Base-by-base conservation (phyloP, 805 yeast genomes). In the Candida dendrica region DNA sequence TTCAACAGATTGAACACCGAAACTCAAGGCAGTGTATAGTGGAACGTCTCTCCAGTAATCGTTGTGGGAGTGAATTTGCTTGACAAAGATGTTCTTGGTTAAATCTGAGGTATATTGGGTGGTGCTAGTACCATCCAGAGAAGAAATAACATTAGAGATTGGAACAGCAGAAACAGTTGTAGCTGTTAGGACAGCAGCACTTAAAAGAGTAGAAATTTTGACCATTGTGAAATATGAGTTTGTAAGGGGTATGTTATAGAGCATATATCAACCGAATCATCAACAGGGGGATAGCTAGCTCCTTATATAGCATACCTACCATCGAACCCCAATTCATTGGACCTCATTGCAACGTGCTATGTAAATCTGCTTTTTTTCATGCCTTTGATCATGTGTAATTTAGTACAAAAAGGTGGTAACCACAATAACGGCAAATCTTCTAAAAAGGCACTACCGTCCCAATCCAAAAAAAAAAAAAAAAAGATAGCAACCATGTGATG, bases 1-100 rank as follows among this genome's bases (percentile, higher is more conserved):
- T 58, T 82, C 89, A 2, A 81, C 69, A 39, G 84, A 75, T 39
- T 69, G 69, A 22, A 74, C 72, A 6, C 88, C 89, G 34, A 53
- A 49, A 2, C 64, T 58, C 11, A 71, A 55, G 0, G 86, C 88
- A 42, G 79, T 80, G 41, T 70, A 67, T 4, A 82, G 61, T 1
- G 88, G 87, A 11, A 67, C 58, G 13, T 60, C 56, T 50, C 88
- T 63, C 85, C 87, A 81, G 59, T 81, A 83, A 57, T 82, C 88
- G 52, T 82, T 82, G 56, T 82, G 90, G 1, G 86, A 78, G 54
- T 82, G 89, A 33, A 81, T 65, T 33, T 68, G 65, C 37, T 58
- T 56, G 36, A 56, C 55, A 37, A 53, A 53, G 38, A 55, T 46
- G 42, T 53, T 34, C 22, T 52, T 44, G 24, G 59, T 54, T 33